phyloP scores from a whole-genome alignment of 345 rosid genomes.

The Eucalyptus coolabah region DNA sequence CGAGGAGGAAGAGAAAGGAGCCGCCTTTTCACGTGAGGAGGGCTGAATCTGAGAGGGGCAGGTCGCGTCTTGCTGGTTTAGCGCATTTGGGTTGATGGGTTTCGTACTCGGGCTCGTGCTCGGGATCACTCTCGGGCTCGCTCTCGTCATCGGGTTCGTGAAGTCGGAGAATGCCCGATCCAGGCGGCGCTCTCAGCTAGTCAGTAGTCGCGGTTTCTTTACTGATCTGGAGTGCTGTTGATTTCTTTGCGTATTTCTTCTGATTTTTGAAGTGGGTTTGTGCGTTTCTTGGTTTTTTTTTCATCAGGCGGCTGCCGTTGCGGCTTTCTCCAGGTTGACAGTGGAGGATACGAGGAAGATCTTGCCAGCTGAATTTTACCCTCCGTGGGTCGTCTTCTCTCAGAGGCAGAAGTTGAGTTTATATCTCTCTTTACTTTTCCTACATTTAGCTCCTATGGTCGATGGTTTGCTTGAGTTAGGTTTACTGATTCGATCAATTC shows the following conservation, averaged over 20 bases:
- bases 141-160: conserved; percentile 65
- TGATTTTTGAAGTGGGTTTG: neutral
- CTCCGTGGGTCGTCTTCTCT: conserved; percentile 97
- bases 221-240: neutral
- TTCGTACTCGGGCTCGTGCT: conserved; percentile 58
- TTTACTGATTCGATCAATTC: conserved; percentile 1
- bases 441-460: neutral
- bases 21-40: neutral
- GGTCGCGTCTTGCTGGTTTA: neutral
- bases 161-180: conserved; percentile 80
- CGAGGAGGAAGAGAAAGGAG: neutral
- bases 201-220: conserved; percentile 16
- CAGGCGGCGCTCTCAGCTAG: conserved; percentile 66
- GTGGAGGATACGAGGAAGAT: conserved; percentile 89
- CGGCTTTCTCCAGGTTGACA: conserved; percentile 94
- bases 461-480: neutral
- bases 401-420: conserved; percentile 76
- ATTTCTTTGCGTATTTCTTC: neutral
- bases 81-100: conserved; percentile 14
- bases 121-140: conserved; percentile 60
- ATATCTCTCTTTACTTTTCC: neutral
- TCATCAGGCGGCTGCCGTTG: conserved; percentile 68
- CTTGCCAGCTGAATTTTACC: conserved; percentile 69
- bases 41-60: neutral
- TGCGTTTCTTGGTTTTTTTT: neutral